Conservation (phyloP, 306 rosid genomes). For the Prinsepia uniflora region DNA sequence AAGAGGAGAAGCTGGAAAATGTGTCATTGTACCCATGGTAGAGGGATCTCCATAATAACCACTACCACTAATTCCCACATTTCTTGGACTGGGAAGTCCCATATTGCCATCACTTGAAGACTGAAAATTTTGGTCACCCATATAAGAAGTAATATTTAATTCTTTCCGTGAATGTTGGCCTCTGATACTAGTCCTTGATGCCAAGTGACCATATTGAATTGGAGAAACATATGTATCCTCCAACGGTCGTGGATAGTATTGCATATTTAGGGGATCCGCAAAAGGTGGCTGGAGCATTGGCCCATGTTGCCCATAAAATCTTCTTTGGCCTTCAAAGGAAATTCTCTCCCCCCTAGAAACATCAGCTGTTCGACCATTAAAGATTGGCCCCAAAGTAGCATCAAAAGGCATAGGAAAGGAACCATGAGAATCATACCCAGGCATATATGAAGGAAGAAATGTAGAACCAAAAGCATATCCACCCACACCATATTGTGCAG, state of each 20-base stretch:
- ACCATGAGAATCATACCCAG: conserved; percentile 49
- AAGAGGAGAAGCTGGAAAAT: conserved; percentile 42
- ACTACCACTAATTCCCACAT: conserved; percentile 23
- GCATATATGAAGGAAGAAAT: conserved; percentile 35
- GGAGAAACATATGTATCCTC: conserved; percentile 39
- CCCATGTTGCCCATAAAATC: conserved; percentile 48
- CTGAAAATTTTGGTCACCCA: conserved; percentile 33
- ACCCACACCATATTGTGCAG: conserved; percentile 42
- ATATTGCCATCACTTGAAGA: conserved; percentile 30
- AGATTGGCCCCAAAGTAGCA: conserved; percentile 34
- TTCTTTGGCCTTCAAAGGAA: conserved; percentile 35
- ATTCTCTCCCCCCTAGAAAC: conserved; percentile 36
- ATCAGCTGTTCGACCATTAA: conserved; percentile 38
- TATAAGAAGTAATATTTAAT: conserved; percentile 22
- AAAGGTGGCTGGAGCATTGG: conserved; percentile 44
- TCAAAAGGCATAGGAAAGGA: conserved; percentile 43
- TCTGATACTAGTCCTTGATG: conserved; percentile 27
- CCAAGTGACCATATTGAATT: conserved; percentile 33
- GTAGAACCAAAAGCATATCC: conserved; percentile 48
- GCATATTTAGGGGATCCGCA: conserved; percentile 42
- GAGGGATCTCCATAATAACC: conserved; percentile 35
- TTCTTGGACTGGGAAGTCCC: conserved; percentile 35
- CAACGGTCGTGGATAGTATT: conserved; percentile 34
- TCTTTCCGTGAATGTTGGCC: conserved; percentile 35
- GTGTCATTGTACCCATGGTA: conserved; percentile 32